phyloP scores from a whole-genome alignment of 176 grass and related monocot genomes.

The Oropetium thomaeum region DNA sequence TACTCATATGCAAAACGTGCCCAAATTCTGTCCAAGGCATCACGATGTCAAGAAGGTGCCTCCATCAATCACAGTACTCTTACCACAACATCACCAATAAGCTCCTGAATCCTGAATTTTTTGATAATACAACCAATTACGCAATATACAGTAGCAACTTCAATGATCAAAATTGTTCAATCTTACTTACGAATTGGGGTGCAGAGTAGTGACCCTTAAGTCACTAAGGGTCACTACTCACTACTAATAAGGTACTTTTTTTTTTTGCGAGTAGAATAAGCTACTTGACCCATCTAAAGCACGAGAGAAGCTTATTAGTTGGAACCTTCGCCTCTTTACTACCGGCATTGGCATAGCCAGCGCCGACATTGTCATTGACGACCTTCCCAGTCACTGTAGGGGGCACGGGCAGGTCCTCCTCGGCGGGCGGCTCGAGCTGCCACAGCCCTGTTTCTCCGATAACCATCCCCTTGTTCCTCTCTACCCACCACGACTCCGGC shows the following conservation, averaged over 20 bases:
- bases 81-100: background rate
- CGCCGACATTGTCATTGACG: slow-evolving; percentile 5
- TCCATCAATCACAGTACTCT: background rate
- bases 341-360: background rate
- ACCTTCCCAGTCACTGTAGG: slow-evolving; percentile 29
- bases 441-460: slow-evolving; percentile 55
- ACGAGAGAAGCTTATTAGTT: slow-evolving; percentile 17
- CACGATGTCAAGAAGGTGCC: too few relatives aligned
- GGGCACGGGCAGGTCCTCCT: slow-evolving; percentile 61
- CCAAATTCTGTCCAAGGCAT: background rate
- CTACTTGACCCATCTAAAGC: slow-evolving; percentile 18
- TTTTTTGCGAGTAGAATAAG: too few relatives aligned
- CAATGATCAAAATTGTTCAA: background rate
- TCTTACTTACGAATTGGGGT: background rate
- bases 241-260: too few relatives aligned
- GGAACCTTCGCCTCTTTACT: slow-evolving; percentile 1
- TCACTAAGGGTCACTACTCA: too few relatives aligned
- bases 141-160: background rate
- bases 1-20: background rate
- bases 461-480: slow-evolving; percentile 82
- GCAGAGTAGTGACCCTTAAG: too few relatives aligned
- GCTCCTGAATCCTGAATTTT: background rate
- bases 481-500: slow-evolving; percentile 90
- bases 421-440: slow-evolving; percentile 37
- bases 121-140: background rate